Conservation (phyloP, 768 basidiomycete species). For the Lanmaoa pseudosensibilis region DNA sequence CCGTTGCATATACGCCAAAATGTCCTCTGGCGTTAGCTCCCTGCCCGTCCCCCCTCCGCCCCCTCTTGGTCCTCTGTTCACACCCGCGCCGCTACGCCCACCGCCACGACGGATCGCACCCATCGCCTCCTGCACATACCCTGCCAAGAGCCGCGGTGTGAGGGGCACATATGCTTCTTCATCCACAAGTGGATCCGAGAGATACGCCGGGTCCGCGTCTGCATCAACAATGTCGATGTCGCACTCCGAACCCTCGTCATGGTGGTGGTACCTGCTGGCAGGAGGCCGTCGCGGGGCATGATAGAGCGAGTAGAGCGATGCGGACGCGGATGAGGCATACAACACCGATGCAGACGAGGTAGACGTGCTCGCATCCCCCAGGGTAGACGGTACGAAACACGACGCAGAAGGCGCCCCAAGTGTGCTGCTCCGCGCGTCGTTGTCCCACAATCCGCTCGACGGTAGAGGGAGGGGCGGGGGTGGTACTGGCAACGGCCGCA, state of each 20-base stretch:
- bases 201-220: slow-evolving; percentile 39
- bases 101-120: slow-evolving; percentile 28
- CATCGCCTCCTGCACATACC: slow-evolving; percentile 48
- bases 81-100: slow-evolving; percentile 6
- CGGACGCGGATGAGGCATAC: slow-evolving; percentile 22
- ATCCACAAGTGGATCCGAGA: slow-evolving; percentile 59
- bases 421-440: slow-evolving; percentile 19
- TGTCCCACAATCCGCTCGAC: slow-evolving; percentile 50
- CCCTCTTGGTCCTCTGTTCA: slow-evolving; percentile 7
- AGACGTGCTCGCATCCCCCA: not conserved
- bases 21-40: slow-evolving; percentile 42
- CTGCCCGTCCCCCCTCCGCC: not conserved
- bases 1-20: slow-evolving; percentile 45
- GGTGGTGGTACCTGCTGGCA: not conserved
- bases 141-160: slow-evolving; percentile 50
- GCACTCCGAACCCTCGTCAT: not conserved
- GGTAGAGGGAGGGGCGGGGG: not conserved
- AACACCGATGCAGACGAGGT: slow-evolving; percentile 28
- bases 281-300: slow-evolving; percentile 17
- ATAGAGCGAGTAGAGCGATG: slow-evolving; percentile 27
- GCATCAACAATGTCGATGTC: slow-evolving; percentile 31
- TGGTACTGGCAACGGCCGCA: slow-evolving; percentile 35
- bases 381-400: slow-evolving; percentile 20
- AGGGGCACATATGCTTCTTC: slow-evolving; percentile 68
- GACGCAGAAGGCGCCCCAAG: slow-evolving; percentile 28